These are phyloP conservation scores for Macroventuria anomochaeta DNA, from an alignment of 2,329 filamentous ascomycete genomes.

Conservation along the genomic window DNA sequence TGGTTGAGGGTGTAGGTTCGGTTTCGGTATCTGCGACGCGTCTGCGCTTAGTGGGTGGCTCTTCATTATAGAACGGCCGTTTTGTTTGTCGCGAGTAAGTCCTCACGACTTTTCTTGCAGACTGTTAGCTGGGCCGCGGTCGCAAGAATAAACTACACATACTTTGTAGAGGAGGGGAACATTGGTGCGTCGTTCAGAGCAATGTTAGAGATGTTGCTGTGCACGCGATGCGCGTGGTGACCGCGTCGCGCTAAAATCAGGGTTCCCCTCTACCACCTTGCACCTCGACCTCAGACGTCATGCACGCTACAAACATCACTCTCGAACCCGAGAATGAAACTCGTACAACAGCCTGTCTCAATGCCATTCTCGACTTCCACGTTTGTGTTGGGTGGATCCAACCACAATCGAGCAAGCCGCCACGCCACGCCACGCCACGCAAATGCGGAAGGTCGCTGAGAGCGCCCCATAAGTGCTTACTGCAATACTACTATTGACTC, in stretches of 20 bases:
- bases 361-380: too few species aligned
- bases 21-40: constrained; percentile 36
- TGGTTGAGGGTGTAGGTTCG: constrained; percentile 21
- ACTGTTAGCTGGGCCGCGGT: constrained; percentile 22
- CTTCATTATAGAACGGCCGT: constrained; percentile 37
- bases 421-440: constrained; percentile 2
- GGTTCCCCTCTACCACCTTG: background rate
- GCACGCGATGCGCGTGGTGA: constrained; percentile 35
- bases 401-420: background rate
- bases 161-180: constrained; percentile 36
- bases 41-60: constrained; percentile 46
- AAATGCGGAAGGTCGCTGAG: constrained; percentile 14
- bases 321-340: background rate
- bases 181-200: constrained; percentile 24
- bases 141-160: background rate
- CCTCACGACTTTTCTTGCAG: constrained; percentile 35
- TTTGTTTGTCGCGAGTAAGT: constrained; percentile 49
- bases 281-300: background rate
- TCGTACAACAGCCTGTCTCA: background rate
- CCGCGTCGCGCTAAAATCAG: constrained; percentile 23
- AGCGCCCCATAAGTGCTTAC: constrained; percentile 1
- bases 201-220: constrained; percentile 12
- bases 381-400: background rate
- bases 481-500: background rate
- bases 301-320: background rate